phyloP scores from a whole-genome alignment of 495 filamentous ascomycete genomes.

The Aspergillus conjunctus region DNA sequence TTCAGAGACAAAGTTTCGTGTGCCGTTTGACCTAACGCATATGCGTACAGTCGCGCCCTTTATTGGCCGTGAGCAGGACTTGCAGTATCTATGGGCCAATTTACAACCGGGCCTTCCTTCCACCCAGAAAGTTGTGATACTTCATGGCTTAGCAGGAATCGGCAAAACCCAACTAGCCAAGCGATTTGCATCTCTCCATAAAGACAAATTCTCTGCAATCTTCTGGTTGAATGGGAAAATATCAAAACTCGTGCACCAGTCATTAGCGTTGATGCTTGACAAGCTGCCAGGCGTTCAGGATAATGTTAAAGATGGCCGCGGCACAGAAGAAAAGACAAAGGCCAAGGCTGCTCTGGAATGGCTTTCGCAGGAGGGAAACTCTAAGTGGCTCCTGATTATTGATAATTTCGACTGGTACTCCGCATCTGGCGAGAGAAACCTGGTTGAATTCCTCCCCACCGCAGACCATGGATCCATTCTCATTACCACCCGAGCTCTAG shows the following conservation, averaged over 20 bases:
- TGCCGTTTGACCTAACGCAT: slow-evolving; percentile 28
- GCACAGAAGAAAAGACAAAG: slow-evolving; percentile 8
- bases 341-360: slow-evolving; percentile 2
- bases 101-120: slow-evolving; percentile 20
- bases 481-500: slow-evolving; percentile 38
- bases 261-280: slow-evolving; percentile 22
- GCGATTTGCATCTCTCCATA: slow-evolving; percentile 35
- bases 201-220: slow-evolving; percentile 33
- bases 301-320: slow-evolving; percentile 10
- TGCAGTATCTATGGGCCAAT: slow-evolving; percentile 28
- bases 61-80: slow-evolving; percentile 30
- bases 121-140: slow-evolving; percentile 31
- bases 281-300: slow-evolving; percentile 16
- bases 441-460: slow-evolving; percentile 32
- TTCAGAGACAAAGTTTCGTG: slow-evolving; percentile 11
- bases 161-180: slow-evolving; percentile 48
- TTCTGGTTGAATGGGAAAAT: slow-evolving; percentile 37
- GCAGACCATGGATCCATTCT: slow-evolving; percentile 45
- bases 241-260: slow-evolving; percentile 21
- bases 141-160: slow-evolving; percentile 45
- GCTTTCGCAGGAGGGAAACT: slow-evolving; percentile 27
- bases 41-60: slow-evolving; percentile 32
- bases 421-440: slow-evolving; percentile 29
- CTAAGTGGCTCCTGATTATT: slow-evolving; percentile 42
- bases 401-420: slow-evolving; percentile 45